These are phyloP conservation scores for Xylaria sp. DNA, from an alignment of 495 filamentous ascomycete species.

Conservation along the genomic window DNA sequence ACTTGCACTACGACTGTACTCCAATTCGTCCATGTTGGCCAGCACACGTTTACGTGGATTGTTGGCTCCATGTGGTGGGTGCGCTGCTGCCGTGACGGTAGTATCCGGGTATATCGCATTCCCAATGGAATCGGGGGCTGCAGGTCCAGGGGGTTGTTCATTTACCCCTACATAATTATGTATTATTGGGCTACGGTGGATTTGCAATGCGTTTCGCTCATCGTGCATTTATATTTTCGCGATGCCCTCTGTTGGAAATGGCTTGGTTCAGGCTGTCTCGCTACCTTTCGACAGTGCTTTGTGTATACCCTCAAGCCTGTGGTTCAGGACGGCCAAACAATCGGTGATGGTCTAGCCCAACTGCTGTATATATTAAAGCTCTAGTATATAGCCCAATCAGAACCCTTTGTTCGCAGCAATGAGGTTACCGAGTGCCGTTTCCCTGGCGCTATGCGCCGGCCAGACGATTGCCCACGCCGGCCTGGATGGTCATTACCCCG, in stretches of 20 bases:
- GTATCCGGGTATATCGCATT: conserved; percentile 44
- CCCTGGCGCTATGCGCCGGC: conserved; percentile 38
- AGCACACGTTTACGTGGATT: conserved; percentile 16
- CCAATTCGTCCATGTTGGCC: conserved; percentile 17
- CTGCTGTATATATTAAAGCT: background rate
- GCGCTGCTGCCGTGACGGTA: conserved; percentile 36
- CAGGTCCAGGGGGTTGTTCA: conserved; percentile 19
- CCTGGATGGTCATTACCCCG: conserved; percentile 30
- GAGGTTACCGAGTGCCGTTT: conserved; percentile 40
- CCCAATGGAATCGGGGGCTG: conserved; percentile 22
- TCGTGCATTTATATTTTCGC: conserved; percentile 22
- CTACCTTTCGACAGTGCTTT: background rate
- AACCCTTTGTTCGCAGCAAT: conserved; percentile 23
- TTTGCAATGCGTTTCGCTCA: background rate
- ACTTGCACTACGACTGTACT: conserved; percentile 26
- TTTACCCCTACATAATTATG: conserved; percentile 25
- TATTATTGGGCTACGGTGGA: conserved; percentile 16
- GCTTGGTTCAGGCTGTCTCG: background rate
- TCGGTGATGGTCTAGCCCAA: conserved; percentile 3
- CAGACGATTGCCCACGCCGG: conserved; percentile 41
- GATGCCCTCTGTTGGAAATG: conserved; percentile 15
- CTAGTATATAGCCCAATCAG: background rate
- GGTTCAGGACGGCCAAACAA: conserved; percentile 5
- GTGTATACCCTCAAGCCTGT: conserved; percentile 1
- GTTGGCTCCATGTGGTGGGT: conserved; percentile 18